These are phyloP conservation scores for Penicillium brasilianum DNA, from an alignment of 2,329 filamentous ascomycete species.

Conservation along the genomic window DNA sequence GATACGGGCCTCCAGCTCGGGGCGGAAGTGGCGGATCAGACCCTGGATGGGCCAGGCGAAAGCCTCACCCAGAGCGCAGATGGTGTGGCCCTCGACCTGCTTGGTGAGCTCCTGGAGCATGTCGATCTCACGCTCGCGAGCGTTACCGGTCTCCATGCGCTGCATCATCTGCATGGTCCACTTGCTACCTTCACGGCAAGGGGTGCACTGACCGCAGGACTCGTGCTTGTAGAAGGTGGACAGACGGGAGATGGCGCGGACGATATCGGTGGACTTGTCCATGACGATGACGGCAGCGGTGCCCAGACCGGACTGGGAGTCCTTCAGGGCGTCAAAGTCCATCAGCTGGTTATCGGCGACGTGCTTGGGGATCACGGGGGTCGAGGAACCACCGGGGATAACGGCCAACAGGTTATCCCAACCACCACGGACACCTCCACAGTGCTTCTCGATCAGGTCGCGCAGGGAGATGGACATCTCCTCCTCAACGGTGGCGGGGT, in stretches of 20 bases:
- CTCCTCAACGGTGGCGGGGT: conserved; percentile 96
- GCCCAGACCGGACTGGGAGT: conserved; percentile 94
- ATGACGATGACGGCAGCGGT: conserved; percentile 98
- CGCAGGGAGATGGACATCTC: conserved; percentile 98
- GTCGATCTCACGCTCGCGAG: conserved; percentile 90
- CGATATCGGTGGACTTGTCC: conserved; percentile 97
- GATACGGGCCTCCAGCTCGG: conserved; percentile 92
- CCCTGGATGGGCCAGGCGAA: conserved; percentile 99
- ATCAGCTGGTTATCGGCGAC: conserved; percentile 95
- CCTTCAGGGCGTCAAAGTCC: conserved; percentile 99
- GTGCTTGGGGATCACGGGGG: conserved; percentile 87
- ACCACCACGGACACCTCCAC: conserved; percentile 91
- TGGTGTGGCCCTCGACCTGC: conserved; percentile 98
- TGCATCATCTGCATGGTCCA: conserved; percentile 99
- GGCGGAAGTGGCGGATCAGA: conserved; percentile 96
- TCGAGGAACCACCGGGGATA: conserved; percentile 96
- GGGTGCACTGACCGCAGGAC: conserved; percentile 97
- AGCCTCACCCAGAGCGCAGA: conserved; percentile 95
- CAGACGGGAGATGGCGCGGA: conserved; percentile 89
- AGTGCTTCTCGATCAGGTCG: conserved; percentile 97
- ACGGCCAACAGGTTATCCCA: conserved; percentile 97
- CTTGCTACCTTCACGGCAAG: conserved; percentile 98
- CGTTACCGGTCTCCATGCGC: conserved; percentile 90
- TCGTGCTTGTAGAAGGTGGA: conserved; percentile 99
- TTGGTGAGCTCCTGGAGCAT: conserved; percentile 99